Percentiles rank a stretch among this genome's conserved stretches.
Evolutionary conservation across 2,329 filamentous ascomycete species (phyloP).

Genomic region (Colletotrichum eleusines): DNA sequence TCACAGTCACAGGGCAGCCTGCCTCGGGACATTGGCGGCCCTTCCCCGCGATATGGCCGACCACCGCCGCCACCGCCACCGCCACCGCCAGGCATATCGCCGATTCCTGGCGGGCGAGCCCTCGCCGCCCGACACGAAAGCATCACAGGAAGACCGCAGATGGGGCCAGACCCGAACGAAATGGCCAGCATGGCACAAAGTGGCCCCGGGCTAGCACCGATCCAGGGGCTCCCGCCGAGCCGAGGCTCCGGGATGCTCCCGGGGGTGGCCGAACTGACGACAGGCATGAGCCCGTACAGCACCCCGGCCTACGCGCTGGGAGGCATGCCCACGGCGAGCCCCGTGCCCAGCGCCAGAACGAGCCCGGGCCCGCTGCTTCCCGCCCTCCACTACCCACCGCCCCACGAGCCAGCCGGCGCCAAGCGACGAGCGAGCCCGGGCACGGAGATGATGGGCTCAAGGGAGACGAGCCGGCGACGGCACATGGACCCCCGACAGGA

Average conservation of each 20-base stretch:
- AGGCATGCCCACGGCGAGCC: constrained; percentile 54
- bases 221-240: constrained; percentile 58
- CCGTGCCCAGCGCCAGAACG: constrained; percentile 53
- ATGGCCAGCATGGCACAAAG: constrained; percentile 49
- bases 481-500: constrained; percentile 43
- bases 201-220: constrained; percentile 64
- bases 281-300: constrained; percentile 71
- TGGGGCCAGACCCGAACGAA: constrained; percentile 50
- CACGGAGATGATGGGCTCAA: constrained; percentile 53
- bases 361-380: constrained; percentile 58
- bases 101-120: constrained; percentile 52
- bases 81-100: constrained; percentile 46
- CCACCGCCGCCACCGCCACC: constrained; percentile 49
- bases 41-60: constrained; percentile 60
- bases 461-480: constrained; percentile 60
- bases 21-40: constrained; percentile 56
- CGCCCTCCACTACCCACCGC: constrained; percentile 51
- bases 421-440: constrained; percentile 66
- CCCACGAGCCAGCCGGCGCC: constrained; percentile 55
- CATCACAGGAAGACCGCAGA: constrained; percentile 49
- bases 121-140: constrained; percentile 58
- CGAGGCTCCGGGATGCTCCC: constrained; percentile 65
- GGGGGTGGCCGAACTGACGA: constrained; percentile 72
- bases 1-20: constrained; percentile 61
- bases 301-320: constrained; percentile 65